Evolutionary conservation across 305 asterid genomes (phyloP), one percentile per base, ranked within the genome.

Genomic region (Rubia peregrina): DNA sequence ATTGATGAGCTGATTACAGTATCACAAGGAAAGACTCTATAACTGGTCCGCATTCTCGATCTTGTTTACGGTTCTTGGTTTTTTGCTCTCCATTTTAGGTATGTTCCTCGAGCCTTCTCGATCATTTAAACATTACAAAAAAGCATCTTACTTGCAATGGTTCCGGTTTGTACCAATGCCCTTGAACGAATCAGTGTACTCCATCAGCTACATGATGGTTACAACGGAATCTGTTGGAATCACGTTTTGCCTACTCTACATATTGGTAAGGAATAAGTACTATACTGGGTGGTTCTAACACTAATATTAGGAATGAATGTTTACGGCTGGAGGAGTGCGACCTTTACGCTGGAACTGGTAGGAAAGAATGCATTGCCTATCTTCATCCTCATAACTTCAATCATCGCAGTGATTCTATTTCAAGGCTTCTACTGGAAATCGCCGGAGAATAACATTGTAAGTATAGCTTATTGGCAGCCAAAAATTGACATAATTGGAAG

Each of bases 311-410:
- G 63, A 57, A 38, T n/a, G 68, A 16, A 91, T 76, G 87, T 89
- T 46, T 88, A 79, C 57, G 87, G 89, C 9, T 87, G 96, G 96
- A 84, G 89, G 79, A 70, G 83, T 51, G 57, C 66, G 76, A 77
- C 89, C 33, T 85, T 14, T 61, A 76, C 63, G 48, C 59, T 86
- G 33, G 95, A 85, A 77, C 83, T 92, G 96, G 87, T 89, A 76
- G 98, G 98, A 57, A 91, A 89, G 78, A 94, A 88, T 74, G 80
- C 98, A 9, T 83, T 89, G n/a, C 73, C 82, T 63, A 81, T 89
- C 42, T 91, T 89, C 68, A 71, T 91, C 63, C 88, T 89, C 66
- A 53, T 89, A 53, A 80, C 96, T 9, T 91, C 81, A 16, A 73
- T 69, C 60, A 57, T 90, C 36, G 59, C 84, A n/a, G 85, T 90